Base-by-base conservation (phyloP, 129 eudicot genomes). In the Heracleum sosnowskyi region DNA sequence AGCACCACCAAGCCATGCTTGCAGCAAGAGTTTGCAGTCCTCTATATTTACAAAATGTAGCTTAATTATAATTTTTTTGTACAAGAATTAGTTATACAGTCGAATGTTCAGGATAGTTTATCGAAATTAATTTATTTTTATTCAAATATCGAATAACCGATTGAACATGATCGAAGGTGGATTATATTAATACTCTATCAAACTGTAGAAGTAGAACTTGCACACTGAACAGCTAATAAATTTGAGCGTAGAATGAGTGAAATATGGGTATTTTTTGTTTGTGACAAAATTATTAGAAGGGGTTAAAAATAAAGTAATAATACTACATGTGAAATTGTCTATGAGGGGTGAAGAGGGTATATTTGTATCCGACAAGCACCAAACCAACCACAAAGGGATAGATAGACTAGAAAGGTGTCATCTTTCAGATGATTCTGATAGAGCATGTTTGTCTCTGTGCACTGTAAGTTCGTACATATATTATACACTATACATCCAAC, bases 361-460 rank as follows among this genome's bases (percentile, higher is more conserved):
- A 66, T 35, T 69, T 34, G 74, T 69, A 44, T 35, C 74, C 74
- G 74, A 69, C 74, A 35, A 69, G 26, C 74, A 17, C 73, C 73
- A 68, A 68, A 68, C 73, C 40, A 68, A 31, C 40, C 39, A 37
- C 15, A 1, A 35, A 18, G 11, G 37, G 74, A 69, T 35, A 69
- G 74, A 69, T 35, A 69, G 74, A 34, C 41, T 60, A 60, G 68
- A 60, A 36, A 34, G 28, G 44, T 70, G 47, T 39, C 47, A 71
- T 39, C 46, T 71, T 71, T 71, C 75, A 13, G 75, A 39, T 41
- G 46, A 70, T 41, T 70, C 47, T 37, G 75, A 70, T 18, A 26
- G 47, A 71, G 75, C 41, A 71, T 71, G 41, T 71, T 22, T 71
- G 75, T 71, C 75, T 71, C 75, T 71, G 46, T 71, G 47, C 37